Percentiles rank a stretch among this genome's conserved stretches.
These are phyloP conservation scores for Pythium guiyangense DNA, from an alignment of 352 stramenopile species.

Conservation along the genomic window DNA sequence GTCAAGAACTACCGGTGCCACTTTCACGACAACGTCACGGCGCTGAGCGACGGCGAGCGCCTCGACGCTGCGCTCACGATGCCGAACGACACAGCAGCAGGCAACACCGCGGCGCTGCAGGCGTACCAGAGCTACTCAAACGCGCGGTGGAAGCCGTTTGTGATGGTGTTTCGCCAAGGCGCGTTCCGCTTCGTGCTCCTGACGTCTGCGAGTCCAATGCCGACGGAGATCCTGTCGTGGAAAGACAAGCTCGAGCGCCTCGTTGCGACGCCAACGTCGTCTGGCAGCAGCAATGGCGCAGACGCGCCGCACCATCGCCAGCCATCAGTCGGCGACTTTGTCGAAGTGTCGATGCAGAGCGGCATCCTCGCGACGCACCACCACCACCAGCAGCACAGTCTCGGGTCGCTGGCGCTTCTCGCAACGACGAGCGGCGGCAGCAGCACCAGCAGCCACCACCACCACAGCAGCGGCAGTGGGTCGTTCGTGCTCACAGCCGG, in stretches of 20 bases:
- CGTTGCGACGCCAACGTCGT: slow-evolving; percentile 2
- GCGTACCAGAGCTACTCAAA: slow-evolving; percentile 23
- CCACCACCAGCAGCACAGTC: slow-evolving; percentile 2
- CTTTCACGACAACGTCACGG: slow-evolving; percentile 28
- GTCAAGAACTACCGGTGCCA: slow-evolving; percentile 47
- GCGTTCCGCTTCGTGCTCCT: slow-evolving; percentile 53
- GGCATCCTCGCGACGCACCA: slow-evolving; percentile 17
- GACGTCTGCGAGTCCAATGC: slow-evolving; percentile 31
- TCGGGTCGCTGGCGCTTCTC: no score
- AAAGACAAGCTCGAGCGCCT: slow-evolving; percentile 51
- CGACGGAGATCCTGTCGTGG: slow-evolving; percentile 42
- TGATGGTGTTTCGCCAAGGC: slow-evolving; percentile 52
- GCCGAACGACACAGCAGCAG: background rate
- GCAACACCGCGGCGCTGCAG: background rate
- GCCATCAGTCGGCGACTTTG: slow-evolving; percentile 22
- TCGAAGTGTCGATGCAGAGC: slow-evolving; percentile 28
- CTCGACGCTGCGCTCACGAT: background rate
- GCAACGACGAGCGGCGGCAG: background rate
- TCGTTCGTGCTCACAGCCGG: background rate
- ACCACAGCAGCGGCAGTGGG: background rate
- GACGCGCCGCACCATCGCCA: slow-evolving; percentile 1
- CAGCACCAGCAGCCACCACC: no score
- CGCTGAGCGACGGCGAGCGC: slow-evolving; percentile 1
- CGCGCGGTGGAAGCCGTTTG: slow-evolving; percentile 34
- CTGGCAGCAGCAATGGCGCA: slow-evolving; percentile 1